Percentiles rank a stretch among this genome's conserved stretches.
Conservation (phyloP, 2,329 filamentous ascomycete genomes). For the Alternaria alternata region DNA sequence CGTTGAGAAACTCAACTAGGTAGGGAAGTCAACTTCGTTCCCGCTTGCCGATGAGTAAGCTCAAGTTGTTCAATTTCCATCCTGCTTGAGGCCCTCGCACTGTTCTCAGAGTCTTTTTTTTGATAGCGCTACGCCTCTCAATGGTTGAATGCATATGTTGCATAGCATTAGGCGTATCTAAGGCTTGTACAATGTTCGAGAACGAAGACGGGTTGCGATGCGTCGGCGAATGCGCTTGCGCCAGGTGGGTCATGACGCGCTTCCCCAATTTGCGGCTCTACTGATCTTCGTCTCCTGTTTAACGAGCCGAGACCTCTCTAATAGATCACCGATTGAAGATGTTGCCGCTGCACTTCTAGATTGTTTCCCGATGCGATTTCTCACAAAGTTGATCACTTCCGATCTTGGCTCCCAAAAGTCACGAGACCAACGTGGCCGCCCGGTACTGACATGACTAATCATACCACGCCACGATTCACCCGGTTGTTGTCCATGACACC, state of each 20-base stretch:
- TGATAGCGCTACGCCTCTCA: too few species aligned
- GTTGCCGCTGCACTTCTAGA: neutral
- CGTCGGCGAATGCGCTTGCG: too few species aligned
- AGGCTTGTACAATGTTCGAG: accelerated
- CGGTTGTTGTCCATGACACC: too few species aligned
- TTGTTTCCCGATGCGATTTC: accelerated
- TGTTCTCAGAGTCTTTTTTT: too few species aligned
- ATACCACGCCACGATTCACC: neutral
- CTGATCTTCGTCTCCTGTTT: neutral
- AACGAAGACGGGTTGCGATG: too few species aligned
- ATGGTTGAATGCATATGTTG: accelerated
- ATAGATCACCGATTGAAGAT: accelerated
- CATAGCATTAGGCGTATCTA: too few species aligned
- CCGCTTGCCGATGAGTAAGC: too few species aligned
- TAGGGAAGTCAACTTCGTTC: too few species aligned
- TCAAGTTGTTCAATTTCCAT: too few species aligned
- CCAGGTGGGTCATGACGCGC: neutral
- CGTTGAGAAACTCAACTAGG: too few species aligned
- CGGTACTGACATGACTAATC: neutral
- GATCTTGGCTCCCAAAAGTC: neutral
- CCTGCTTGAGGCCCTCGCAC: too few species aligned
- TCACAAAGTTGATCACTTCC: neutral
- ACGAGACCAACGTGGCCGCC: neutral
- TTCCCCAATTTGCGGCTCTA: neutral
- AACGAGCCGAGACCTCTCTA: neutral